Evolutionary conservation across 306 rosid genomes (phyloP), one percentile per base, ranked within the genome.

Genomic region (Citrullus amarus): DNA sequence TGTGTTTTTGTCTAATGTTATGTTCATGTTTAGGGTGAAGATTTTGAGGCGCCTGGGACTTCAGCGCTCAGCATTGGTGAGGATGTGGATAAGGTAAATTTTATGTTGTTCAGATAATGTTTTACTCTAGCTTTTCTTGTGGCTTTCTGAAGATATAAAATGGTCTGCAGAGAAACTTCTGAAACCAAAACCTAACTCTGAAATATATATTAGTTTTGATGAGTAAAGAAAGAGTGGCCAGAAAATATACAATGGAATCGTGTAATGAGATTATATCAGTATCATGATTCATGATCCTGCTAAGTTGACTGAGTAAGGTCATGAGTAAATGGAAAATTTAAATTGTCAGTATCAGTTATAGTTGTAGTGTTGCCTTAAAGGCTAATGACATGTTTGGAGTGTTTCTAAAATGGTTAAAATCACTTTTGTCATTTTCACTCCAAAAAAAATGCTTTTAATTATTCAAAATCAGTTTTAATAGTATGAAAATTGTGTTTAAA

Each of bases 1-100:
- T 6, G 18, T 36, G 6, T 51, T 86, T 43, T 67, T 72, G n/a
- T 17, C 77, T 66, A 5, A 41, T 62, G 81, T 46, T 82, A 46
- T 78, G 62, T 82, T 72, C 18, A 12, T 79, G 73, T 84, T 83
- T 78, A 90, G 97, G 84, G 83, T 79, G 92, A 86, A 78, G 90
- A 82, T 8, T 84, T 85, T 61, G 91, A 78, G 76, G 80, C 82
- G 79, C 91, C 93, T 2, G 92, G 93, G 51, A 90, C 96, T 56
- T 90, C 93, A 0, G 77, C 86, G 10, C 77, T 93, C 41, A 83
- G 88, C 81, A 80, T 90, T 60, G 88, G 92, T 18, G 93, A 79
- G 6, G 97, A 91, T 80, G 88, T 86, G 48, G 98, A 91, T 57
- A 72, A 83, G 88, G 98, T 93, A 75, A 39, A 66, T 73, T 17